These are phyloP conservation scores for Pyrenochaeta sp. DNA, from an alignment of 2,329 filamentous ascomycete species.

Conservation along the genomic window DNA sequence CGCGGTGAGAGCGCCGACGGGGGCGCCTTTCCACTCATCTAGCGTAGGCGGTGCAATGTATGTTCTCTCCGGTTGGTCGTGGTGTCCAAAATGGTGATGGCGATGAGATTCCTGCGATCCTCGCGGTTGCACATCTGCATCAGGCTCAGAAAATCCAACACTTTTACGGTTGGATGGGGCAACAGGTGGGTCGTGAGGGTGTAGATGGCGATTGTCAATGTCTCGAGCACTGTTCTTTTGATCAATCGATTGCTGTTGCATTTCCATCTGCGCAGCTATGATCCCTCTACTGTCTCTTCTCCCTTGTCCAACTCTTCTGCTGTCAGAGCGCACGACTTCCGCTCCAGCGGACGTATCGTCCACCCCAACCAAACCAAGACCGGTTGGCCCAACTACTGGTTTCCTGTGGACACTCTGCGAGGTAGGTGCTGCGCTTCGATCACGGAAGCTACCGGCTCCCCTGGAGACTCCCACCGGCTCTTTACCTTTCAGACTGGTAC, in stretches of 20 bases:
- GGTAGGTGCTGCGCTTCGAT: slow-evolving; percentile 32
- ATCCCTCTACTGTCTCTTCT: slow-evolving; percentile 47
- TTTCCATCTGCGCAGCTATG: slow-evolving; percentile 46
- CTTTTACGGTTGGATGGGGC: slow-evolving; percentile 49
- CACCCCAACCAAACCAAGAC: slow-evolving; percentile 44
- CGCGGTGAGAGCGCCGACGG: slow-evolving; percentile 48
- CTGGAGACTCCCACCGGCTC: slow-evolving; percentile 39
- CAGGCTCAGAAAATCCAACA: slow-evolving; percentile 51
- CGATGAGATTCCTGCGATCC: slow-evolving; percentile 38
- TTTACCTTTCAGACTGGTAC: slow-evolving; percentile 41
- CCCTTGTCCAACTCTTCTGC: slow-evolving; percentile 30
- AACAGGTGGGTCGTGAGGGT: slow-evolving; percentile 29
- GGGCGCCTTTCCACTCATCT: slow-evolving; percentile 61
- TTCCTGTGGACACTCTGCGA: slow-evolving; percentile 34
- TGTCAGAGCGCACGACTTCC: slow-evolving; percentile 47
- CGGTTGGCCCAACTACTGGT: slow-evolving; percentile 31
- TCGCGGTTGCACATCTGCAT: slow-evolving; percentile 31
- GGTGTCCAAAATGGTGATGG: slow-evolving; percentile 38
- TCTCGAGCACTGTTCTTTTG: slow-evolving; percentile 42
- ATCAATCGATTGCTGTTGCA: slow-evolving; percentile 51
- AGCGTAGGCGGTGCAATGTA: slow-evolving; percentile 70
- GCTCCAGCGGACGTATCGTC: slow-evolving; percentile 36
- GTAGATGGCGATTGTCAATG: slow-evolving; percentile 45
- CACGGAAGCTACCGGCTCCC: slow-evolving; percentile 42
- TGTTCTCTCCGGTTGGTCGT: slow-evolving; percentile 53